Evolutionary conservation across 73 alveolate genomes (phyloP), one percentile per base, ranked within the genome.

Genomic region (Blepharisma stoltei): DNA sequence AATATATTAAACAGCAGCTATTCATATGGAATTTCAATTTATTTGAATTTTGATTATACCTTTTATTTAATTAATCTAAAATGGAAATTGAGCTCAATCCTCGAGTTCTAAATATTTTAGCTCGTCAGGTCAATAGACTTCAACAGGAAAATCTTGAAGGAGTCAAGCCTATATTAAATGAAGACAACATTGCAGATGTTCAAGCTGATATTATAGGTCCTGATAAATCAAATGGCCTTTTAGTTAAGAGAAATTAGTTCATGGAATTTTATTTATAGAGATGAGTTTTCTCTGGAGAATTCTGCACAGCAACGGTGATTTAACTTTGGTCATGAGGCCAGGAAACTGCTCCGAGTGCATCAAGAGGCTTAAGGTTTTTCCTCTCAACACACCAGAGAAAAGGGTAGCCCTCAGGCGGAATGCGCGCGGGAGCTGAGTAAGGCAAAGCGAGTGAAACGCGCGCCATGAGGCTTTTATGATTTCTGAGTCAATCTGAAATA

Each of bases 181-280:
- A 81, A 49, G 95, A 89, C 70, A 98, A 96, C 84, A 85, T 96
- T 7, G 86, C 92, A 76, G 99, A 96, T 77, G 92, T 96, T 41
- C 90, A 96, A 87, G 99, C 97, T 0, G 99, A 96, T 68, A 94
- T 96, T 6, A 88, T 81, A 54, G 85, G 86, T 4, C 79, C 79
- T 25, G 75, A 86, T n/a, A n/a, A n/a, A n/a, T n/a, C 98, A 98
- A 6, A 98, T 98, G 53, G 86, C 94, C 87, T 87, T 69, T 52
- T 32, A 38, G 7, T n/a, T 32, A 20, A 18, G 78, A 6, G 25
- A 37, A 2, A 20, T n/a, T 60, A 53, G 9, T 14, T 25, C 9
- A 46, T 44, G 14, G 48, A 54, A 49, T 25, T 5, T 8, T 5
- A 70, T 45, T 43, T n/a, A n/a, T n/a, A n/a, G n/a, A n/a, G n/a